Conservation (phyloP, 2,329 filamentous ascomycete genomes). For the Microsporum audouinii region DNA sequence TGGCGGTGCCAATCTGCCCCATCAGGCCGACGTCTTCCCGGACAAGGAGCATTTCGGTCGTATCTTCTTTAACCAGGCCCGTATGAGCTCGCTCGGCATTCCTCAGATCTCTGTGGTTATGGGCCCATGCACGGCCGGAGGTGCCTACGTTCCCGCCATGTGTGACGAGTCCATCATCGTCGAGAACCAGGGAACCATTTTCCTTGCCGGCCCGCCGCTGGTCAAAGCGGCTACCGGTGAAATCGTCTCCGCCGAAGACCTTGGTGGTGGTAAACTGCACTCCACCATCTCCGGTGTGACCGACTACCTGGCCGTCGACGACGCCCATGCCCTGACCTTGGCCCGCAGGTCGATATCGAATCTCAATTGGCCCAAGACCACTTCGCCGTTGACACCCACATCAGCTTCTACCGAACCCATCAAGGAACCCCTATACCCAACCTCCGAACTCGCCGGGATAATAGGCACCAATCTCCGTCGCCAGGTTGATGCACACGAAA, state of each 20-base stretch:
- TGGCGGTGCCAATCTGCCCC: slow-evolving; percentile 84
- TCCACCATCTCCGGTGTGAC: slow-evolving; percentile 84
- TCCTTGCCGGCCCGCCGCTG: slow-evolving; percentile 83
- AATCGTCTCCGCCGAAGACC: slow-evolving; percentile 76
- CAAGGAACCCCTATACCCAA: slow-evolving; percentile 67
- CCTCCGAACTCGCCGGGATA: slow-evolving; percentile 73
- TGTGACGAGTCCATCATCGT: slow-evolving; percentile 97
- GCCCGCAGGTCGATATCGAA: slow-evolving; percentile 75
- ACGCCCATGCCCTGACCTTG: slow-evolving; percentile 79
- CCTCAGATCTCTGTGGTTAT: slow-evolving; percentile 93
- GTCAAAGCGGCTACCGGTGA: slow-evolving; percentile 96
- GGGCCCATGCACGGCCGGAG: slow-evolving; percentile 92
- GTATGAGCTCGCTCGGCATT: slow-evolving; percentile 80
- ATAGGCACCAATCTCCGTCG: slow-evolving; percentile 81
- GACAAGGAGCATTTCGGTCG: slow-evolving; percentile 91
- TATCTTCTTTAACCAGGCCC: slow-evolving; percentile 96
- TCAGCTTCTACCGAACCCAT: slow-evolving; percentile 32
- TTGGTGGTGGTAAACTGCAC: slow-evolving; percentile 83
- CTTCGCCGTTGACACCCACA: slow-evolving; percentile 22
- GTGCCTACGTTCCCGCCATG: slow-evolving; percentile 94
- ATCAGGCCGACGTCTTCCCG: slow-evolving; percentile 92
- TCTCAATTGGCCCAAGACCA: slow-evolving; percentile 66
- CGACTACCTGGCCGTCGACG: slow-evolving; percentile 88
- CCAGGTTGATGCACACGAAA: slow-evolving; percentile 73
- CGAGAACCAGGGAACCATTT: slow-evolving; percentile 90